phyloP scores from a whole-genome alignment of 345 rosid genomes.

The Brassica cretica region DNA sequence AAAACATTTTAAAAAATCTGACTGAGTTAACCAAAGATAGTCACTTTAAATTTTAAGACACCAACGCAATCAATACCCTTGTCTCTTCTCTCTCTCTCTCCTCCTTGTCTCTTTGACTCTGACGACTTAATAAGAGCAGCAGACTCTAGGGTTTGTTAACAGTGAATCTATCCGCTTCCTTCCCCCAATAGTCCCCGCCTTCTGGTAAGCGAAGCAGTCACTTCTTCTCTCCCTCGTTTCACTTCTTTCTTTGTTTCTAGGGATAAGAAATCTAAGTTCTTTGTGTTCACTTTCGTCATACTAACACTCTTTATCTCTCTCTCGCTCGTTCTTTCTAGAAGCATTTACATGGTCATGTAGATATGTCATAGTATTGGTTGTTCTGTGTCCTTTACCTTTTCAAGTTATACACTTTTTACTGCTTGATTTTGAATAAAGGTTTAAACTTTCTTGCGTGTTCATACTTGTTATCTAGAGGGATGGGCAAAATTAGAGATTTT shows the following conservation, averaged over 20 bases:
- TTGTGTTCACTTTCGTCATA: background rate
- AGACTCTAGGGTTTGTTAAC: conserved; percentile 44
- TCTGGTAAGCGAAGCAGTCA: conserved; percentile 33
- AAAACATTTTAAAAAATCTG: conserved; percentile 22
- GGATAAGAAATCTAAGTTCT: background rate
- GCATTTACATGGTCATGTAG: background rate
- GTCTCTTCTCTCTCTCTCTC: conserved; percentile 29
- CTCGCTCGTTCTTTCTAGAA: conserved; percentile 5
- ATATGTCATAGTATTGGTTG: background rate
- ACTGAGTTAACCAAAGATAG: conserved; percentile 29
- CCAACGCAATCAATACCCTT: conserved; percentile 4
- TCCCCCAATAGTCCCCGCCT: background rate
- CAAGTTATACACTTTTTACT: background rate
- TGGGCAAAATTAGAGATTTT: too few relatives aligned
- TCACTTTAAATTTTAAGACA: background rate
- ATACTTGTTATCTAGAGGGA: too few relatives aligned
- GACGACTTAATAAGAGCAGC: conserved; percentile 21
- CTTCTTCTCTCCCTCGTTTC: background rate
- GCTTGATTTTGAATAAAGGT: background rate
- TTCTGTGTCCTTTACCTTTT: too few relatives aligned
- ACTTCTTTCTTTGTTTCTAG: background rate
- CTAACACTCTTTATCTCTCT: conserved; percentile 6
- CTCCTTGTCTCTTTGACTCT: conserved; percentile 16
- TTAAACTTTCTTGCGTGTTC: too few relatives aligned
- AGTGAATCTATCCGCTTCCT: conserved; percentile 41